Percentiles rank a stretch among this genome's conserved stretches.
Evolutionary conservation across 495 filamentous ascomycete species (phyloP).

Genomic region (Talaromyces liani): DNA sequence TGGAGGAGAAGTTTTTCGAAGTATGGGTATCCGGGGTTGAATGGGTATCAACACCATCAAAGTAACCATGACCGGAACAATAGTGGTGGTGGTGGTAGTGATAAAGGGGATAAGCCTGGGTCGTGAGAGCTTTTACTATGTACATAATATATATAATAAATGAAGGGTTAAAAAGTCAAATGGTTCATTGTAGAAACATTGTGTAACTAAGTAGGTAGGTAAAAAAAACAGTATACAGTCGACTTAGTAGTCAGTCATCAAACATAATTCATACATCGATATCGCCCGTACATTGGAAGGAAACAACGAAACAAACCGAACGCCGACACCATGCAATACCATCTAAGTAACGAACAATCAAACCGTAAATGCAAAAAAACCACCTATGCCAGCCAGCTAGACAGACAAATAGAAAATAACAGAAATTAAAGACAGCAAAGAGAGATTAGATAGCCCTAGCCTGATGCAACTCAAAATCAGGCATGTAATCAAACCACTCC

Average conservation of each 20-base stretch:
- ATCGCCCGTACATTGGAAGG: background rate
- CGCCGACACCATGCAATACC: background rate
- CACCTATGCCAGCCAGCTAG: background rate
- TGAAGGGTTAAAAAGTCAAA: background rate
- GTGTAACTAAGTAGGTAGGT: background rate
- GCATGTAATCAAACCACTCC: slow-evolving; percentile 76
- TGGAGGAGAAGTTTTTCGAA: slow-evolving; percentile 5
- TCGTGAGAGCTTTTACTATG: background rate
- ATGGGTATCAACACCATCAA: background rate
- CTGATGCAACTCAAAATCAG: slow-evolving; percentile 62
- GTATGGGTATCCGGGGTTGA: background rate
- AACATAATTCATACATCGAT: slow-evolving; percentile 2
- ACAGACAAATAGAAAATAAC: background rate
- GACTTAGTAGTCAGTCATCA: background rate
- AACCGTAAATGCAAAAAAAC: background rate
- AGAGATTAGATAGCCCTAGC: slow-evolving; percentile 20
- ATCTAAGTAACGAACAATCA: background rate
- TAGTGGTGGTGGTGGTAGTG: too few relatives aligned
- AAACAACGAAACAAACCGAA: background rate
- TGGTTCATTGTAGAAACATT: background rate
- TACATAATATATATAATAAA: background rate
- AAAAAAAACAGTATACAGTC: background rate
- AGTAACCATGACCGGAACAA: background rate
- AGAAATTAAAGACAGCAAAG: background rate
- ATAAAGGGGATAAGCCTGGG: background rate